These are phyloP conservation scores for Pyrenochaeta sp. DNA, from an alignment of 2,329 filamentous ascomycete genomes.

Conservation along the genomic window DNA sequence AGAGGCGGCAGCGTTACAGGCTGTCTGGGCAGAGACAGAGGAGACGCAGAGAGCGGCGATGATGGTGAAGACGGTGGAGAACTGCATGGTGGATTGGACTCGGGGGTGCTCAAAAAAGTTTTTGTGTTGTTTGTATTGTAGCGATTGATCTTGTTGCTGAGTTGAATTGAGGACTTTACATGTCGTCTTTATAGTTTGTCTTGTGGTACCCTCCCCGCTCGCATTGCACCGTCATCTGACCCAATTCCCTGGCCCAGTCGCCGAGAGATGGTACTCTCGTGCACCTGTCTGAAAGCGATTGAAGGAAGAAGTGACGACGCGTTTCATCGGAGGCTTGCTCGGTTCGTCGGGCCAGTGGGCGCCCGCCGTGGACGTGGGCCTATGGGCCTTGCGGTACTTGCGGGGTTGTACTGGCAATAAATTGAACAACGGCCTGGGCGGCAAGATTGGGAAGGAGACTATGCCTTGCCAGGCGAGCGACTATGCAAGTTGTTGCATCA, in stretches of 20 bases:
- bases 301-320: not conserved
- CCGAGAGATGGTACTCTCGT: not conserved
- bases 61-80: conserved; percentile 57
- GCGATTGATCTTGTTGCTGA: not conserved
- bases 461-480: not conserved
- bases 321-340: not conserved
- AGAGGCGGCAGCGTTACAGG: conserved; percentile 16
- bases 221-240: not conserved
- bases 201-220: not conserved
- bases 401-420: not conserved
- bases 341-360: not conserved
- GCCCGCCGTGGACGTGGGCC: not conserved
- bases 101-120: conserved; percentile 60
- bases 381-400: not conserved
- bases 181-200: not conserved
- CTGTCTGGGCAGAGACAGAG: conserved; percentile 18
- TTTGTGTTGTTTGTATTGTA: conserved; percentile 56
- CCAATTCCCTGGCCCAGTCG: not conserved
- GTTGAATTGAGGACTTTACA: not conserved
- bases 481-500: not conserved
- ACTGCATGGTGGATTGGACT: conserved; percentile 94
- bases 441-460: not conserved
- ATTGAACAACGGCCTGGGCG: not conserved
- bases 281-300: not conserved
- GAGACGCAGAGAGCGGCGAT: conserved; percentile 7